Percentiles rank a stretch among this genome's conserved stretches.
Evolutionary conservation across 192 early-diverging fungal genomes (phyloP).

Genomic region (Coemansia sp.): DNA sequence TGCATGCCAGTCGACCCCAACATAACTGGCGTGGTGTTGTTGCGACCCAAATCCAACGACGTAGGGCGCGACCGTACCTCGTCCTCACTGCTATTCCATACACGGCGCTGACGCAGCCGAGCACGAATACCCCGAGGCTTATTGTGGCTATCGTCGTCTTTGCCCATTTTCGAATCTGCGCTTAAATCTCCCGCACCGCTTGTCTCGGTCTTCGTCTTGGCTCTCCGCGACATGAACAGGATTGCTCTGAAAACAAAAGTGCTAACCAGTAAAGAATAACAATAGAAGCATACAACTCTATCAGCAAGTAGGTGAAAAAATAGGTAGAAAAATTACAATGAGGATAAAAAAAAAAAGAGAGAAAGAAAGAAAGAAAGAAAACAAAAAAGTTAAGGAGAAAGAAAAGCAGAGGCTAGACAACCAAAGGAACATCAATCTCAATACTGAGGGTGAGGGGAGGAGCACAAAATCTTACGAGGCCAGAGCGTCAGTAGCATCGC

Average conservation of each 20-base stretch:
- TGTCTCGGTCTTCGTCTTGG: not conserved
- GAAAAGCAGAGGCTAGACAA: not conserved
- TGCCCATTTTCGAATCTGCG: slow-evolving; percentile 21
- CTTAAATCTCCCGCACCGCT: not conserved
- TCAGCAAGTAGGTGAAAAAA: not conserved
- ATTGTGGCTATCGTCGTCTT: slow-evolving; percentile 21
- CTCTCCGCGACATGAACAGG: slow-evolving; percentile 7
- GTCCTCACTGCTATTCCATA: slow-evolving; percentile 47
- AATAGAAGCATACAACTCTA: not conserved
- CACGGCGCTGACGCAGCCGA: slow-evolving; percentile 45
- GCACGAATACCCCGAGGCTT: slow-evolving; percentile 50
- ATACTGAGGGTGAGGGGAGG: too few relatives aligned
- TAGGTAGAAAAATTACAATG: not conserved
- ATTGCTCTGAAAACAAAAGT: slow-evolving; percentile 4
- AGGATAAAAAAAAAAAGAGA: not conserved
- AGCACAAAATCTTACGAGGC: slow-evolving; percentile 1
- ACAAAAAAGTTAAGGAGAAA: not conserved
- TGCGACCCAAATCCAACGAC: slow-evolving; percentile 44
- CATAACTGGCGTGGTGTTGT: slow-evolving; percentile 11
- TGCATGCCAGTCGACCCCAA: slow-evolving; percentile 33
- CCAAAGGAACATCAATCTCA: not conserved
- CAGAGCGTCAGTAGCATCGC: slow-evolving; percentile 29
- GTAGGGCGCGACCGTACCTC: slow-evolving; percentile 42
- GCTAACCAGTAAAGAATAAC: slow-evolving; percentile 4
- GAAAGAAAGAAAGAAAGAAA: slow-evolving; percentile 3